Percentiles rank a stretch among this genome's conserved stretches.
Conservation (phyloP, 2,329 filamentous ascomycete genomes). For the Claviceps lovelessii region DNA sequence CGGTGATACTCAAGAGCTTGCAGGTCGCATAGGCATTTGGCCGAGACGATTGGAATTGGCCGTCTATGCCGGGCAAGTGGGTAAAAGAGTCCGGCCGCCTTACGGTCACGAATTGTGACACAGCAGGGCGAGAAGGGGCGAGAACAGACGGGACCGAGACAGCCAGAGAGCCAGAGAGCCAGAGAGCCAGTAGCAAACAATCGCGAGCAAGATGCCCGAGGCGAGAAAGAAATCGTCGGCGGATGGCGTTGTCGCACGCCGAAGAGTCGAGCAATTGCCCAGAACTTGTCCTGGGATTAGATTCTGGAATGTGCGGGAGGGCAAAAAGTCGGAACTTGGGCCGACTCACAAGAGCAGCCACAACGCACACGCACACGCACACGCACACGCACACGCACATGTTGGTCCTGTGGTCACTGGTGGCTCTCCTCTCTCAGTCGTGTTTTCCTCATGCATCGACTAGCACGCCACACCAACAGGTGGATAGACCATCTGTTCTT, state of each 20-base stretch:
- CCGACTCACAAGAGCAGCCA: not conserved
- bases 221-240: not conserved
- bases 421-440: not conserved
- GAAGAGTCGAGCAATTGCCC: not conserved
- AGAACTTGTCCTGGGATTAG: not conserved
- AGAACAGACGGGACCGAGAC: not conserved
- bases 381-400: not conserved
- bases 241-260: not conserved
- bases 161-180: not conserved
- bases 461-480: not conserved
- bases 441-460: not conserved
- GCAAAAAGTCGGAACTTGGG: not conserved
- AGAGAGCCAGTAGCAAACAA: not conserved
- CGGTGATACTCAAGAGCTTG: not conserved
- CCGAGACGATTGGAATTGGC: not conserved
- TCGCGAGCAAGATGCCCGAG: not conserved
- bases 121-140: not conserved
- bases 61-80: not conserved
- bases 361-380: not conserved
- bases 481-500: not conserved
- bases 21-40: not conserved
- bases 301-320: not conserved
- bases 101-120: not conserved
- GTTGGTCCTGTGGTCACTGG: not conserved
- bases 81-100: not conserved